Base-by-base conservation (phyloP, 306 rosid species). In the Cicer yamashitae region DNA sequence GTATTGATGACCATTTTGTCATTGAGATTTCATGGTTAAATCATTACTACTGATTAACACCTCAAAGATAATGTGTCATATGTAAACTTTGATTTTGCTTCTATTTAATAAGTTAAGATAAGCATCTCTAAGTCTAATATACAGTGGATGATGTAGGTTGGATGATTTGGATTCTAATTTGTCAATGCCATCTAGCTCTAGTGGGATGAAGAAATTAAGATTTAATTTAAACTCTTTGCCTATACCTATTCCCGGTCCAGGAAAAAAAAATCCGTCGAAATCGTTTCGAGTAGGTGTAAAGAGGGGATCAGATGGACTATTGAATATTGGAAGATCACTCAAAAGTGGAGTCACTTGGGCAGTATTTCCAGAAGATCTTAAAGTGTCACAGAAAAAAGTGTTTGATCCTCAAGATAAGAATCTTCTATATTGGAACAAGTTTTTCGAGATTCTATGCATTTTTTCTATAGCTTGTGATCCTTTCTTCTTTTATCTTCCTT, bases 371-470 rank as follows among this genome's bases (percentile, higher is more conserved):
- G 90, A 94, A 88, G 96, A 94, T 79, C 89, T 84, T 37, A 88
- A 67, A 80, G 94, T 87, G 5, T 87, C 98, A 1, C 90, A 87
- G 69, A 90, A 80, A 61, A 91, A 57, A 79, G 87, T 91, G 50
- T 83, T 90, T 75, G 94, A 91, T 6, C 94, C 97, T 77, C 96
- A 89, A 84, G 91, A 91, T 79, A 94, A 85, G 86, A 85, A 78
- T 62, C 96, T 94, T 75, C 74, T 91, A 10, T 50, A 87, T 18
- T 94, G 97, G 97, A 91, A 90, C 60, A 91, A 86, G 84, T 82
- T 90, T 15, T 91, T 94, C 34, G 98, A 91, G 79, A 73, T 94
- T 46, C 76, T 88, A 4, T 90, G 97, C 71, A 91, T 94, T 79
- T 53, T 90, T 56, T 88, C 98, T 3, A 84, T 94, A 10, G 87